Percentiles rank a stretch among this genome's conserved stretches.
Conservation (phyloP, 1,284 basidiomycete genomes). For the Rhodotorula sp. region DNA sequence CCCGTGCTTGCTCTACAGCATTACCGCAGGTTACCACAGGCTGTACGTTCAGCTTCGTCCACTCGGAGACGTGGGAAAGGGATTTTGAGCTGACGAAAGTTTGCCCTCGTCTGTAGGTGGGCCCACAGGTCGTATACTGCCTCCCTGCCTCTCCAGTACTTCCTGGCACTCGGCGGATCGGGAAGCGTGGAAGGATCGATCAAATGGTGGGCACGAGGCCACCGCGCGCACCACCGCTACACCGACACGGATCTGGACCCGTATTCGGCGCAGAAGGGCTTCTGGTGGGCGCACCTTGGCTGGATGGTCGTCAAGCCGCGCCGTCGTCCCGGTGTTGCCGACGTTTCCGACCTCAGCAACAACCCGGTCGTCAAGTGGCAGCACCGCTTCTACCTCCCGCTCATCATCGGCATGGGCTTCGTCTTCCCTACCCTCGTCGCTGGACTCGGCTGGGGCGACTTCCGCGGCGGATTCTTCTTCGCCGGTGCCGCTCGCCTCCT, state of each 20-base stretch:
- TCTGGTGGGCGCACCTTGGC: conserved; percentile 72
- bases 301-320: conserved; percentile 93
- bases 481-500: conserved; percentile 76
- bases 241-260: conserved; percentile 95
- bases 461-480: conserved; percentile 77
- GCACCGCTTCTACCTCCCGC: conserved; percentile 71
- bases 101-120: conserved; percentile 55
- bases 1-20: background rate
- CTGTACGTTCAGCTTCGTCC: conserved; percentile 48
- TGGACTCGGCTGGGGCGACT: conserved; percentile 79
- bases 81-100: background rate
- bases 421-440: conserved; percentile 72
- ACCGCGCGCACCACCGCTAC: conserved; percentile 90
- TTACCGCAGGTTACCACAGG: conserved; percentile 77
- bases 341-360: conserved; percentile 77
- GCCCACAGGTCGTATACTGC: conserved; percentile 89
- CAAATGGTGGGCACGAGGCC: conserved; percentile 89
- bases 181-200: conserved; percentile 88
- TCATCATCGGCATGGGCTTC: conserved; percentile 73
- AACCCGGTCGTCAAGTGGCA: conserved; percentile 81
- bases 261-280: conserved; percentile 83
- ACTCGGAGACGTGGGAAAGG: too few relatives aligned
- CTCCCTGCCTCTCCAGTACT: conserved; percentile 72
- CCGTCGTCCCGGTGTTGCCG: conserved; percentile 79
- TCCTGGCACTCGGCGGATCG: conserved; percentile 72